Evolutionary conservation across 176 grass and related monocot species (phyloP).

Genomic region (Bonia amplexicaulis): DNA sequence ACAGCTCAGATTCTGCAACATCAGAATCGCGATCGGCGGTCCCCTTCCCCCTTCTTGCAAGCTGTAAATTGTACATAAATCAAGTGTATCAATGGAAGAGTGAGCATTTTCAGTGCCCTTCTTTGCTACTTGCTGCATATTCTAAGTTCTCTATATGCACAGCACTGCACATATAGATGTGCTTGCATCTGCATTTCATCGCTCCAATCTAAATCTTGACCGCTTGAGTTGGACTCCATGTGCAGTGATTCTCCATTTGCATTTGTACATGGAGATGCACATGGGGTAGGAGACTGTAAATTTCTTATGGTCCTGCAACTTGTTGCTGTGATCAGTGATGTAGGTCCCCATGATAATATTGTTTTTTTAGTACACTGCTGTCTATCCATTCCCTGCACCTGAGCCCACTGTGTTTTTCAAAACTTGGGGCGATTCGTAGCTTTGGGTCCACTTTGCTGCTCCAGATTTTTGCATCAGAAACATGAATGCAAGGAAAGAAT

Average conservation of each 20-base stretch:
- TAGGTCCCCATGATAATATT: constrained; percentile 22
- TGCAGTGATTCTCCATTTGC: constrained; percentile 62
- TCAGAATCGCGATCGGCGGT: constrained; percentile 7
- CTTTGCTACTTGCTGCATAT: not conserved
- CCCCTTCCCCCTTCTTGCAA: constrained; percentile 34
- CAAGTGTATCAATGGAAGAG: constrained; percentile 53
- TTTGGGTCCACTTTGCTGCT: constrained; percentile 12
- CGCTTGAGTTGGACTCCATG: constrained; percentile 40
- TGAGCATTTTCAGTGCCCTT: constrained; percentile 20
- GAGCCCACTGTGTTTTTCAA: constrained; percentile 33
- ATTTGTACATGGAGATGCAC: constrained; percentile 45
- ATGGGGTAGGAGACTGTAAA: constrained; percentile 46
- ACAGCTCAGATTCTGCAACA: constrained; percentile 24
- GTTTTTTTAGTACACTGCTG: constrained; percentile 13
- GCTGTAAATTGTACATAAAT: constrained; percentile 64
- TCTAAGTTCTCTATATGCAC: not conserved
- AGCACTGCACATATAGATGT: not conserved
- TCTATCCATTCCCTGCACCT: constrained; percentile 32
- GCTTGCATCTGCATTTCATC: constrained; percentile 19
- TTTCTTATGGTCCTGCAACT: constrained; percentile 32
- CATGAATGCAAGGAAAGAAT: constrained; percentile 17
- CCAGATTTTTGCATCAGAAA: constrained; percentile 35
- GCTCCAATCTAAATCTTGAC: constrained; percentile 45
- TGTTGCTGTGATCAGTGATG: constrained; percentile 33
- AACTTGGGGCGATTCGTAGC: constrained; percentile 20